A percentile compares a stretch with the other conserved stretches of the same genome.
Evolutionary conservation across 2,329 filamentous ascomycete genomes (phyloP).

Genomic region (Diplodia seriata): DNA sequence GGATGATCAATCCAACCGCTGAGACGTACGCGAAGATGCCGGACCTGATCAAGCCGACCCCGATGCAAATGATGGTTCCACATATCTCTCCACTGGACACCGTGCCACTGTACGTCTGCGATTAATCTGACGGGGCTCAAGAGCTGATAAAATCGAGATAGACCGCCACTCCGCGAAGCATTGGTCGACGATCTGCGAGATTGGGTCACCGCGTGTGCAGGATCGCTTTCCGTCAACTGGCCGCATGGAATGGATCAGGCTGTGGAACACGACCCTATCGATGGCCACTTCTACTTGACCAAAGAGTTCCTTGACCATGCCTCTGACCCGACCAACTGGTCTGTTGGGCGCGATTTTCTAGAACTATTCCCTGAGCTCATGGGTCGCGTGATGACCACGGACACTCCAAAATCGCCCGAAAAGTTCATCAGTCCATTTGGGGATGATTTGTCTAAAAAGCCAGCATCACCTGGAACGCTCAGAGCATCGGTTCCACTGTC

Average conservation of each 20-base stretch:
- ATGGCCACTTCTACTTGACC: slow-evolving; percentile 22
- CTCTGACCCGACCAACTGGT: slow-evolving; percentile 10
- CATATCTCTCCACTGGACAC: slow-evolving; percentile 28
- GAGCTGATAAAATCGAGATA: slow-evolving; percentile 6
- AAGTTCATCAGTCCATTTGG: slow-evolving; percentile 3
- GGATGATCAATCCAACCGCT: slow-evolving; percentile 31
- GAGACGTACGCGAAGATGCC: slow-evolving; percentile 31
- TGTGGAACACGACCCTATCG: slow-evolving; percentile 17
- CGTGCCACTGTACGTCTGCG: slow-evolving; percentile 20
- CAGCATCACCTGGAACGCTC: slow-evolving; percentile 22
- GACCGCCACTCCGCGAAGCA: slow-evolving; percentile 24
- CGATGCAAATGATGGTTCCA: slow-evolving; percentile 31
- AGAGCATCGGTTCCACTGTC: slow-evolving; percentile 21
- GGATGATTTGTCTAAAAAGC: slow-evolving; percentile 9
- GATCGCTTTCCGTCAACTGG: slow-evolving; percentile 28
- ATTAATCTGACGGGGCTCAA: not conserved
- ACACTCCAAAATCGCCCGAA: not conserved
- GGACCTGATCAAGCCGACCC: slow-evolving; percentile 29
- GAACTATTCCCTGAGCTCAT: slow-evolving; percentile 20
- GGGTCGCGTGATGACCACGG: not conserved
- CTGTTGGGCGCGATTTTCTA: slow-evolving; percentile 13
- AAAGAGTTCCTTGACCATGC: slow-evolving; percentile 19
- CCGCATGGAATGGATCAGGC: slow-evolving; percentile 20
- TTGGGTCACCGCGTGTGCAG: slow-evolving; percentile 27
- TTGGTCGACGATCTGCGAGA: slow-evolving; percentile 28